A percentile compares a stretch with the other conserved stretches of the same genome.
These are phyloP conservation scores for Asterochloris erici DNA, from an alignment of 139 green algal species.

Conservation along the genomic window DNA sequence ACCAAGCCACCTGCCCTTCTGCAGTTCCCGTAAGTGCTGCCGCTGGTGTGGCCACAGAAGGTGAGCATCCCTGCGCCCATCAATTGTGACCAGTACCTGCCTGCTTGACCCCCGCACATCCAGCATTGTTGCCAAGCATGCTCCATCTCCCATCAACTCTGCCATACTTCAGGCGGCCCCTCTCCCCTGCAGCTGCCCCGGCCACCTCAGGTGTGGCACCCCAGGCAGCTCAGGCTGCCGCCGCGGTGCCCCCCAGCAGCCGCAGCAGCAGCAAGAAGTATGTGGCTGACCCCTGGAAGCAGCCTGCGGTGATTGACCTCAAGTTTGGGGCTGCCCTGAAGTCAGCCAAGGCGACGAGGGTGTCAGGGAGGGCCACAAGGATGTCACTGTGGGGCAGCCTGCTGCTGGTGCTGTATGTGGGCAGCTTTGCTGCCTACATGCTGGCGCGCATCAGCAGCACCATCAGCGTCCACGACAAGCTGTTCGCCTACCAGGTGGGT, in stretches of 20 bases:
- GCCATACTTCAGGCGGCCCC: neutral
- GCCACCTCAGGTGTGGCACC: neutral
- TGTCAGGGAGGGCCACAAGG: neutral
- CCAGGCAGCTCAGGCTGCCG: neutral
- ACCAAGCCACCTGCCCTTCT: neutral
- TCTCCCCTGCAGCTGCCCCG: neutral
- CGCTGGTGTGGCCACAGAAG: no score
- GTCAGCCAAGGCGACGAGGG: neutral
- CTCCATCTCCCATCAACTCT: neutral
- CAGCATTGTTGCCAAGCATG: neutral
- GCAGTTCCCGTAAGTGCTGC: neutral
- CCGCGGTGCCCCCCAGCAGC: neutral
- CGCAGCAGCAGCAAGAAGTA: neutral
- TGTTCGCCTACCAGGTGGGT: constrained; percentile 12
- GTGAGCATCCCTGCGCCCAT: no score
- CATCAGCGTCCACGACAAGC: neutral
- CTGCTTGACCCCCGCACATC: neutral
- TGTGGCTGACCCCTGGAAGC: constrained; percentile 4
- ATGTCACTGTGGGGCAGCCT: neutral
- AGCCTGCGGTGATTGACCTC: constrained; percentile 4
- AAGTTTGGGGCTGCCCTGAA: constrained; percentile 1
- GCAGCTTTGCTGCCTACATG: constrained; percentile 12
- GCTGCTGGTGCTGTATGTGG: constrained; percentile 8
- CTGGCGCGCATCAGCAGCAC: constrained; percentile 7
- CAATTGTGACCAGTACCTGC: no score